phyloP scores from a whole-genome alignment of 2,329 filamentous ascomycete genomes.

The Monosporascus sp. region DNA sequence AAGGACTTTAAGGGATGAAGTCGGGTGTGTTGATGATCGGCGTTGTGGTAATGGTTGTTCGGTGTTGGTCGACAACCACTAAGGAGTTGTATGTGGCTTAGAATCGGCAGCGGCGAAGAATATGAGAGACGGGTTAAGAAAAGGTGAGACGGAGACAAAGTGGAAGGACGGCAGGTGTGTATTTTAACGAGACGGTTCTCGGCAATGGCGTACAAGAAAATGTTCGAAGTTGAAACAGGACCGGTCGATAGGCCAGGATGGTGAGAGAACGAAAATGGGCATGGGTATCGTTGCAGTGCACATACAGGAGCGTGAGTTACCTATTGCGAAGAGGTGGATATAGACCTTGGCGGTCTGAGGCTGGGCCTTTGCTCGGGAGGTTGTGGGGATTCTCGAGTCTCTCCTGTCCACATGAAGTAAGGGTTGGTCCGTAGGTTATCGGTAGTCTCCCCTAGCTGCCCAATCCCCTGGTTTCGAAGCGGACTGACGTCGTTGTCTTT shows the following conservation, averaged over 20 bases:
- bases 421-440: not conserved
- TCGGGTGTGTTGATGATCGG: not conserved
- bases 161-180: slow-evolving; percentile 5
- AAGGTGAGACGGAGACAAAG: not conserved
- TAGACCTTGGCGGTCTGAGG: not conserved
- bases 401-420: not conserved
- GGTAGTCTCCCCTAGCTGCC: not conserved
- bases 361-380: not conserved
- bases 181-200: slow-evolving; percentile 19
- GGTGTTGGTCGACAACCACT: not conserved
- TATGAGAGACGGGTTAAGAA: not conserved
- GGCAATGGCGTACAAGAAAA: slow-evolving; percentile 13
- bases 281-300: not conserved
- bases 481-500: not conserved
- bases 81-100: too few relatives aligned
- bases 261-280: not conserved
- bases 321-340: not conserved
- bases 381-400: not conserved
- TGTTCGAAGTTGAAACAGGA: slow-evolving; percentile 22
- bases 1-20: not conserved
- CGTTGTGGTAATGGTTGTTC: not conserved
- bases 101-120: too few relatives aligned
- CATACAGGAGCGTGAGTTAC: too few relatives aligned
- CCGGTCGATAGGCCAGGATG: slow-evolving; percentile 1
- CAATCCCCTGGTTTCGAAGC: not conserved